A percentile compares a stretch with the other conserved stretches of the same genome.
phyloP scores from a whole-genome alignment of 2,329 filamentous ascomycete species.

The Teratosphaeria pseudoeucalypti region DNA sequence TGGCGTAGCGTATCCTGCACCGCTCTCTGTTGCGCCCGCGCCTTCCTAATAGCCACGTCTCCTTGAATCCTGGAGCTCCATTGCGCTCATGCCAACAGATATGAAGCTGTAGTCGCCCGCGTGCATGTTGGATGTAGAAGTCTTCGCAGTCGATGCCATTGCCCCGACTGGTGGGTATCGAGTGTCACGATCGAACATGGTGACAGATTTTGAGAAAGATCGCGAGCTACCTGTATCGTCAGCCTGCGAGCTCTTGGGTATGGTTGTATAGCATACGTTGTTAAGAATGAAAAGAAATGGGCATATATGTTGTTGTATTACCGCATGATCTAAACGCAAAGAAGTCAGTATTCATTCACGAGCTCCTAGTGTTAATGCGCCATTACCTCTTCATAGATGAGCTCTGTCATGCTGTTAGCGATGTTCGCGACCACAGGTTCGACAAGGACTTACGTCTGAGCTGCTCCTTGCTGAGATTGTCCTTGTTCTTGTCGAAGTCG shows the following conservation, averaged over 20 bases:
- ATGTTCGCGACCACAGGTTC: neutral
- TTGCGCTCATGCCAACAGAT: neutral
- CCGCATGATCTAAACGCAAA: neutral
- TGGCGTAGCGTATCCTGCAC: neutral
- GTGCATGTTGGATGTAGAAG: neutral
- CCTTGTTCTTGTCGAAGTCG: slow-evolving; percentile 99
- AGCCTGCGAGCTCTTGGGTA: neutral
- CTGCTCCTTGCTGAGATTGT: slow-evolving; percentile 95
- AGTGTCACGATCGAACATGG: neutral
- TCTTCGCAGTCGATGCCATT: neutral
- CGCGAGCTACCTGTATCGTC: neutral
- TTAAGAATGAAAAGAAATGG: neutral
- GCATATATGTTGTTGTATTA: neutral
- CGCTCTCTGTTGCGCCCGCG: neutral
- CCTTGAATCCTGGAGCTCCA: neutral
- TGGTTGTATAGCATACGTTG: neutral
- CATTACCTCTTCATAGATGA: slow-evolving; percentile 93
- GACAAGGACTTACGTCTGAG: slow-evolving; percentile 58
- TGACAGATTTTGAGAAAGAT: neutral
- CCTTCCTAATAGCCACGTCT: neutral
- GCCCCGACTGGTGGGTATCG: neutral
- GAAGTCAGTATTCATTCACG: neutral
- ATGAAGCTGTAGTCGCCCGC: neutral
- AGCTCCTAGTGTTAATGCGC: neutral
- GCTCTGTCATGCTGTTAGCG: slow-evolving; percentile 33